Evolutionary conservation across 2,329 filamentous ascomycete species (phyloP).

Genomic region (Ceratocystiopsis sp.): DNA sequence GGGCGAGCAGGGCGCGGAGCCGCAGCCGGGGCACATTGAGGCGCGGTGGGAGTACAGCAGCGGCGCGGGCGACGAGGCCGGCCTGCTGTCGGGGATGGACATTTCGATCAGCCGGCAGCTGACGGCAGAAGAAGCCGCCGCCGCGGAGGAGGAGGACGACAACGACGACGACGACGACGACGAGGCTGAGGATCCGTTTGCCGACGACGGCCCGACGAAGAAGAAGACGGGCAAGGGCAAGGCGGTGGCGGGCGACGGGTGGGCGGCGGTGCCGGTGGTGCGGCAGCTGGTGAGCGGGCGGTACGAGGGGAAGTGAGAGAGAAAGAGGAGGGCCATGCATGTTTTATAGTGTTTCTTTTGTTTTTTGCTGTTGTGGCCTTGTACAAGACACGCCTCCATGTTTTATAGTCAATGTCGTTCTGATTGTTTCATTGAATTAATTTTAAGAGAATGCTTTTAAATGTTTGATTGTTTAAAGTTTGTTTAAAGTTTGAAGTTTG

Average conservation of each 20-base stretch:
- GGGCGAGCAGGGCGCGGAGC: conserved; percentile 14
- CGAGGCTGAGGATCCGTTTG: conserved; percentile 54
- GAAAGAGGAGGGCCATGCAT: background rate
- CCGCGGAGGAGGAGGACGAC: conserved; percentile 15
- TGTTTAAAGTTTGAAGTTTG: too few species aligned
- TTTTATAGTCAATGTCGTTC: too few species aligned
- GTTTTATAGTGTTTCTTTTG: background rate
- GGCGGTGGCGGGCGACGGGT: conserved; percentile 19
- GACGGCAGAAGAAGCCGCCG: conserved; percentile 30
- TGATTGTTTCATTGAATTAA: too few species aligned
- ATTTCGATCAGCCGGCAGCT: conserved; percentile 44
- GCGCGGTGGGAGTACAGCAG: conserved; percentile 31
- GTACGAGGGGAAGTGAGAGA: conserved; percentile 41
- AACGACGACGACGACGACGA: conserved; percentile 21
- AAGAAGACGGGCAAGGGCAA: conserved; percentile 9
- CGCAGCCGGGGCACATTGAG: conserved; percentile 54
- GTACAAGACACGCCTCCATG: too few species aligned
- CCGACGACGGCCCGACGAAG: conserved; percentile 31
- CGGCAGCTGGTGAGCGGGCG: conserved; percentile 59
- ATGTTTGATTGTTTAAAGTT: too few species aligned
- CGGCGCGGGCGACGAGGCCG: conserved; percentile 65
- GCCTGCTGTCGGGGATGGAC: conserved; percentile 34
- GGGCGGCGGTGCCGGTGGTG: conserved; percentile 49
- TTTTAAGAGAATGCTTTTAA: too few species aligned
- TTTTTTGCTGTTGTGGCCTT: background rate